Base-by-base conservation (phyloP, 257 asterid genomes). In the Paulownia fortunei region DNA sequence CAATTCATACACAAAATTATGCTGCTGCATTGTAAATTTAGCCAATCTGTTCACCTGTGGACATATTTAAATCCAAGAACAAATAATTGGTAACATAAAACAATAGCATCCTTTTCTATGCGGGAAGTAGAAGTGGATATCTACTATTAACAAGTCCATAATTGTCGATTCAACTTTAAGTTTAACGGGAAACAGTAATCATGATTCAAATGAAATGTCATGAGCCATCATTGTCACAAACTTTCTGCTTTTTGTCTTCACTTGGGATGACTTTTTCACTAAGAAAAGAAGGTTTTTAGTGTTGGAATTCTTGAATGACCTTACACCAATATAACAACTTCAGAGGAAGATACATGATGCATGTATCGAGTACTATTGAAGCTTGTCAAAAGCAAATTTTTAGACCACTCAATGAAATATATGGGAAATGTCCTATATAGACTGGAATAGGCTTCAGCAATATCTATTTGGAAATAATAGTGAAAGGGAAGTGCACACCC, bases 11-110 rank as follows among this genome's bases (percentile, higher is more conserved):
- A 83, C 80, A 39, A 84, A n/a, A 83, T 84, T 84, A 11, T 86
- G 85, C 81, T 81, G 72, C 74, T 72, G 78, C 68, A 66, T 34
- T 18, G 86, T 77, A 84, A 61, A 62, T 52, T 87, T 65, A 52
- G 72, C 92, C 92, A 88, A 55, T 86, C 92, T 10, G 91, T 88
- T 62, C 76, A 79, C 82, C 92, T 85, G 80, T 65, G 8, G 4
- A 39, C 46, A 73, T 23, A 49, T 36, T 27, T 54, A 60, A 24
- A 42, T 36, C 52, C 63, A 62, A 34, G 19, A 71, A 30, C n/a
- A 42, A 42, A 47, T 19, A 36, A 7, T 55, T 16, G 30, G 8
- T 49, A 76, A 56, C 0, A 70, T 0, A 46, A 47, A 49, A 47
- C 79, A 78, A 58, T 19, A 59, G 26, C n/a, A 59, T 32, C 52